Conservation (phyloP, 1,284 basidiomycete genomes). For the Trametes versicolor region DNA sequence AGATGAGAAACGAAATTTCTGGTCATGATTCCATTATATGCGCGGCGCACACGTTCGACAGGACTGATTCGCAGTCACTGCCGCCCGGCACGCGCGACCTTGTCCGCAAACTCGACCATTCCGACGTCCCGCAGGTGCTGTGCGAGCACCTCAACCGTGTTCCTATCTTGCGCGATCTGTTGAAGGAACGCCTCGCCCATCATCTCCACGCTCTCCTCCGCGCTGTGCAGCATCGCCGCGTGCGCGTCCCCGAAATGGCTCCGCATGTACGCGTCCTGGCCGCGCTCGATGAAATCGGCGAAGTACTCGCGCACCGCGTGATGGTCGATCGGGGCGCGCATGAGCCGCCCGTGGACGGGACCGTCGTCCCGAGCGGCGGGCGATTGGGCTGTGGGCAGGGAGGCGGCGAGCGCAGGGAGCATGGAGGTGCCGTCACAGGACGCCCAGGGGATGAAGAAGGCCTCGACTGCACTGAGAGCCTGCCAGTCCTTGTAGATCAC, state of each 20-base stretch:
- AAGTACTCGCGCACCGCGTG: conserved; percentile 18
- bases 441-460: conserved; percentile 23
- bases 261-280: conserved; percentile 23
- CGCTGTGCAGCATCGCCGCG: conserved; percentile 13
- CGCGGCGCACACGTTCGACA: no score
- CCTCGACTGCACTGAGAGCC: conserved; percentile 13
- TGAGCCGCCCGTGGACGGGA: not conserved
- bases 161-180: conserved; percentile 21
- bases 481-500: conserved; percentile 24
- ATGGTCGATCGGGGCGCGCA: conserved; percentile 23
- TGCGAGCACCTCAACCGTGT: conserved; percentile 19
- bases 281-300: conserved; percentile 26
- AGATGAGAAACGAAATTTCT: no score
- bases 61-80: no score
- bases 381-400: conserved; percentile 16
- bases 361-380: not conserved
- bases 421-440: conserved; percentile 19
- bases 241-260: conserved; percentile 24
- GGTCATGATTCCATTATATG: no score
- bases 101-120: conserved; percentile 24
- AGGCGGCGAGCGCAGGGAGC: conserved; percentile 4
- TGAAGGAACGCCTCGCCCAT: conserved; percentile 25
- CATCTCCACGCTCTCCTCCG: conserved; percentile 17
- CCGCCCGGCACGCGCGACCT: conserved; percentile 21
- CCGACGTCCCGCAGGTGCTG: conserved; percentile 20